These are phyloP conservation scores for Myxozyma geophila DNA, from an alignment of 805 yeast genomes.

Conservation along the genomic window DNA sequence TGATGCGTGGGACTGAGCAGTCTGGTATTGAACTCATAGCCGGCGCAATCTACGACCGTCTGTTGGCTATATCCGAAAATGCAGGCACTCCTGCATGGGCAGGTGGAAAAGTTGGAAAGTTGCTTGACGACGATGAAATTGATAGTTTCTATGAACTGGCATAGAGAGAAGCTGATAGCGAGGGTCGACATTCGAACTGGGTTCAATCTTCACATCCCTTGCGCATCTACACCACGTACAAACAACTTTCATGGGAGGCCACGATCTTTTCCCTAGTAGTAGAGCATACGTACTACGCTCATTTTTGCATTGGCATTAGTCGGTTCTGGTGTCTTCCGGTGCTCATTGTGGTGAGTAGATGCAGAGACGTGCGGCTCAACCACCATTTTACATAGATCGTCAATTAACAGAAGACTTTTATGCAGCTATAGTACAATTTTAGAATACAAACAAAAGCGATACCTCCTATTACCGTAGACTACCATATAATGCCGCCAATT, in stretches of 20 bases:
- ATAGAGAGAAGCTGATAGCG: neutral
- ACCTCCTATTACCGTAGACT: neutral
- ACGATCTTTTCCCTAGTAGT: too few species aligned
- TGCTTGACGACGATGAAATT: constrained; percentile 24
- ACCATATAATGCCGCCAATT: neutral
- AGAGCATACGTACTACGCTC: too few species aligned
- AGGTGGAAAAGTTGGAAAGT: neutral
- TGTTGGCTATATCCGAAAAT: constrained; percentile 10
- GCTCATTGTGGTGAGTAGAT: neutral
- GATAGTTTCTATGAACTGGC: constrained; percentile 30
- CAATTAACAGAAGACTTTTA: too few species aligned
- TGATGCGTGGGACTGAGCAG: constrained; percentile 71
- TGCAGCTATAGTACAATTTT: neutral
- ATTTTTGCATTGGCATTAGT: too few species aligned
- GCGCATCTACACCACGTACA: too few species aligned
- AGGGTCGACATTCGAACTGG: too few species aligned
- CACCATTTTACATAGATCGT: neutral
- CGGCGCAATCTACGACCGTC: constrained; percentile 58
- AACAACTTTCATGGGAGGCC: too few species aligned
- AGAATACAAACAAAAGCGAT: neutral
- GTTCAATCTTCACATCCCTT: too few species aligned
- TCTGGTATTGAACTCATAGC: constrained; percentile 64
- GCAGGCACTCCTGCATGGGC: constrained; percentile 10
- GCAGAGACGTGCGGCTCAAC: neutral
- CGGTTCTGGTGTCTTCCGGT: too few species aligned